Evolutionary conservation across 2,329 filamentous ascomycete genomes (phyloP).

Genomic region (Metarhizium guizhouense): DNA sequence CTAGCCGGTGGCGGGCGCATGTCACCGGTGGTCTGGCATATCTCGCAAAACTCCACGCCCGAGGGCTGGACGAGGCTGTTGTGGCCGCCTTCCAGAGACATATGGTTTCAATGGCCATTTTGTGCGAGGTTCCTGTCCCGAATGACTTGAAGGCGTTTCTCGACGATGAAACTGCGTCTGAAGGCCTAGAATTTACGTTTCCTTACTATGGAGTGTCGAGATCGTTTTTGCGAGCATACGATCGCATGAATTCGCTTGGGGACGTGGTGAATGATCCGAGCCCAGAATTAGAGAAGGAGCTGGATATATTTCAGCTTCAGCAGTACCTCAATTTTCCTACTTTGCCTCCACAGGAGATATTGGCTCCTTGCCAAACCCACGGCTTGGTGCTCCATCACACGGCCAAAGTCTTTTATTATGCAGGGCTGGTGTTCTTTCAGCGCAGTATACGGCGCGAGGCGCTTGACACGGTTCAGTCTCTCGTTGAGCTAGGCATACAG

Average conservation of each 20-base stretch:
- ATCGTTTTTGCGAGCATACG: slow-evolving; percentile 10
- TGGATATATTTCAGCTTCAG: slow-evolving; percentile 22
- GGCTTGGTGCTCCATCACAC: slow-evolving; percentile 14
- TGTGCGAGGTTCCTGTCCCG: slow-evolving; percentile 12
- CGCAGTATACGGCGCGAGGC: slow-evolving; percentile 18
- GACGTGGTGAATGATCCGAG: slow-evolving; percentile 5
- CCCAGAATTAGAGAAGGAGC: slow-evolving; percentile 6
- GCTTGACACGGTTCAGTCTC: slow-evolving; percentile 17
- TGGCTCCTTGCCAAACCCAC: slow-evolving; percentile 12
- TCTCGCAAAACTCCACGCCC: slow-evolving; percentile 8
- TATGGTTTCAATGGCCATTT: slow-evolving; percentile 15
- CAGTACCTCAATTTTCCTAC: slow-evolving; percentile 17
- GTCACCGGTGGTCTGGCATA: slow-evolving; percentile 15
- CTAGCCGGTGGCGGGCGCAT: slow-evolving; percentile 14
- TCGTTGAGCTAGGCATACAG: slow-evolving; percentile 21
- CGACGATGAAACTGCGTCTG: not conserved
- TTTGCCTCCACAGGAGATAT: slow-evolving; percentile 2
- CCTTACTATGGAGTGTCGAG: slow-evolving; percentile 14
- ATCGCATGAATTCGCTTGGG: slow-evolving; percentile 13
- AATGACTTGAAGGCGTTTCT: slow-evolving; percentile 12
- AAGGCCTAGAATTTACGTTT: slow-evolving; percentile 12
- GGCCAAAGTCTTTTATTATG: slow-evolving; percentile 25
- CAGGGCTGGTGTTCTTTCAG: slow-evolving; percentile 23
- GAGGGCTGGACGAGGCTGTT: slow-evolving; percentile 7
- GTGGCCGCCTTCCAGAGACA: slow-evolving; percentile 13